Evolutionary conservation across 345 rosid species (phyloP).

Genomic region (Bruguiera parviflora): DNA sequence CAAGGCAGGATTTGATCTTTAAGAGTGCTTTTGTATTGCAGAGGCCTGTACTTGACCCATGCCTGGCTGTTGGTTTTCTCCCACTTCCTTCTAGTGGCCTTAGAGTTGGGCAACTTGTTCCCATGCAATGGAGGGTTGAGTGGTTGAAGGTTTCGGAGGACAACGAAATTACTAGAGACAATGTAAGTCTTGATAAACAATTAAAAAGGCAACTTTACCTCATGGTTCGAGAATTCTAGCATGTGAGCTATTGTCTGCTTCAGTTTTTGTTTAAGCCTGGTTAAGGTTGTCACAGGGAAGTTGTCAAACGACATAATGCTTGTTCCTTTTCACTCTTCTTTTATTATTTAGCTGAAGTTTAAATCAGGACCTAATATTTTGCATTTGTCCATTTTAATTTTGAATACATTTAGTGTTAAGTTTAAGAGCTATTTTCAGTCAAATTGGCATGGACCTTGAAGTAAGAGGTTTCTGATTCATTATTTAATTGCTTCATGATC

Average conservation of each 20-base stretch:
- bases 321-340: background rate
- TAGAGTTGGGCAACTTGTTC: slow-evolving; percentile 82
- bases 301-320: background rate
- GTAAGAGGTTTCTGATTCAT: background rate
- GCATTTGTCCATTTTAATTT: no score
- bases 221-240: background rate
- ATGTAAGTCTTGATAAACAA: slow-evolving; percentile 40
- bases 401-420: background rate
- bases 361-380: no score
- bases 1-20: slow-evolving; percentile 63
- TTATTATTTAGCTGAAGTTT: background rate
- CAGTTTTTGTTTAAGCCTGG: background rate
- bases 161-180: slow-evolving; percentile 30
- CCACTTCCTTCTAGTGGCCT: slow-evolving; percentile 76
- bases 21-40: slow-evolving; percentile 70
- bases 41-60: slow-evolving; percentile 90
- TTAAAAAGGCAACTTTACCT: background rate
- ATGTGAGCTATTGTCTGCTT: background rate
- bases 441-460: background rate
- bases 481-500: background rate
- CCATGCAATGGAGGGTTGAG: slow-evolving; percentile 89
- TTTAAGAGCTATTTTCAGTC: background rate
- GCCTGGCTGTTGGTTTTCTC: slow-evolving; percentile 88
- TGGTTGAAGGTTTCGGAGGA: slow-evolving; percentile 62
- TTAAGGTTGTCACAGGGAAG: background rate